Conservation (phyloP, 1,139 yeast species). For the Yamadazyma sp. region DNA sequence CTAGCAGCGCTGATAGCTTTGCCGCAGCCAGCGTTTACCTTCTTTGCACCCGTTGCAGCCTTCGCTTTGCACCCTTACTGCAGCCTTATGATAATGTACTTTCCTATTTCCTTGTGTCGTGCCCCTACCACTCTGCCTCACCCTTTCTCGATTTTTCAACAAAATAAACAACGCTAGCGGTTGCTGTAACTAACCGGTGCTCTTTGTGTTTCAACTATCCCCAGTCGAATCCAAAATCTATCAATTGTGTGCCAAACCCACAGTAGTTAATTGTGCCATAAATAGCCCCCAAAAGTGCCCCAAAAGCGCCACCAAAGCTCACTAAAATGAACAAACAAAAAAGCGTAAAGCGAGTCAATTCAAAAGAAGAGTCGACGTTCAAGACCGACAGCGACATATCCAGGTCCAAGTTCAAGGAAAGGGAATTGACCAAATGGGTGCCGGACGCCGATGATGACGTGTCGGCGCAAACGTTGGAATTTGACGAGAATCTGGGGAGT, state of each 20-base stretch:
- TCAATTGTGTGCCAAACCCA: too few relatives aligned
- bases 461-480: slow-evolving; percentile 26
- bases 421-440: slow-evolving; percentile 83
- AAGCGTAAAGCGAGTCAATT: slow-evolving; percentile 13
- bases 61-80: background rate
- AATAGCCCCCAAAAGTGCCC: too few relatives aligned
- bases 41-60: too few relatives aligned
- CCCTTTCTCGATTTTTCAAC: slow-evolving; percentile 5
- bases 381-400: slow-evolving; percentile 87
- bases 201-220: too few relatives aligned
- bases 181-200: too few relatives aligned
- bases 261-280: too few relatives aligned
- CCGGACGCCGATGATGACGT: slow-evolving; percentile 54
- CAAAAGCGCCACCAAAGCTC: too few relatives aligned
- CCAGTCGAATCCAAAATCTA: too few relatives aligned
- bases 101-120: too few relatives aligned
- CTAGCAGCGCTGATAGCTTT: too few relatives aligned
- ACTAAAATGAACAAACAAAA: slow-evolving; percentile 9
- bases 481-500: slow-evolving; percentile 39
- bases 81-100: background rate
- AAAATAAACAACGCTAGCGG: slow-evolving; percentile 3
- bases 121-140: background rate
- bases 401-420: slow-evolving; percentile 46
- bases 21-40: too few relatives aligned
- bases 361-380: slow-evolving; percentile 36